These are phyloP conservation scores for Sechiopsis laciniata DNA, from an alignment of 306 rosid species.

Conservation along the genomic window DNA sequence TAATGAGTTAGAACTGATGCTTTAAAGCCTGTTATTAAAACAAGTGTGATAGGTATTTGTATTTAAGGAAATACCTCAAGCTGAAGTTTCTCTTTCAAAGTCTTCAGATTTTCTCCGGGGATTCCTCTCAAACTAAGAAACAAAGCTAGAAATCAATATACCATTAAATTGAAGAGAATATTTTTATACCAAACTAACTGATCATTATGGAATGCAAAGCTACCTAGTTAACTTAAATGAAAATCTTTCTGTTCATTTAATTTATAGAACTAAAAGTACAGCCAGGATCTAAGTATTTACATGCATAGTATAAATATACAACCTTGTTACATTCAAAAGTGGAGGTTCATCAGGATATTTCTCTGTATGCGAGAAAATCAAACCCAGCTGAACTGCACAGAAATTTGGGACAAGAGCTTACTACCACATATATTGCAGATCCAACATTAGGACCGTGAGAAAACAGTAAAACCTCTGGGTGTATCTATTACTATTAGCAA, in stretches of 20 bases:
- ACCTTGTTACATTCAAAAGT: constrained; percentile 82
- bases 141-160: neutral
- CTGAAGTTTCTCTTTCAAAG: constrained; percentile 71
- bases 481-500: constrained; percentile 10
- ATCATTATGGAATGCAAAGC: neutral
- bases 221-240: neutral
- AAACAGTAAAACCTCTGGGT: neutral
- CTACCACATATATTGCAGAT: constrained; percentile 6
- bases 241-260: neutral
- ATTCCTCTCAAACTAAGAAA: constrained; percentile 68
- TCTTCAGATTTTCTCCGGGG: constrained; percentile 54
- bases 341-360: constrained; percentile 99
- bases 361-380: constrained; percentile 85
- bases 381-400: constrained; percentile 83
- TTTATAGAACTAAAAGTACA: constrained; percentile 12
- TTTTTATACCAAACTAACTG: constrained; percentile 7
- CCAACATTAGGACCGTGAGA: neutral
- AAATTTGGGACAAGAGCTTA: constrained; percentile 27
- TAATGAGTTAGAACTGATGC: neutral
- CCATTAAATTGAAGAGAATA: neutral
- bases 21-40: neutral
- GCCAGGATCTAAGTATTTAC: neutral
- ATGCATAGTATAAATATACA: neutral
- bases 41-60: neutral
- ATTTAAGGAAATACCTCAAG: constrained; percentile 55